A percentile compares a stretch with the other conserved stretches of the same genome.
These are phyloP conservation scores for Saturnispora saitoi DNA, from an alignment of 805 yeast genomes.

Conservation along the genomic window DNA sequence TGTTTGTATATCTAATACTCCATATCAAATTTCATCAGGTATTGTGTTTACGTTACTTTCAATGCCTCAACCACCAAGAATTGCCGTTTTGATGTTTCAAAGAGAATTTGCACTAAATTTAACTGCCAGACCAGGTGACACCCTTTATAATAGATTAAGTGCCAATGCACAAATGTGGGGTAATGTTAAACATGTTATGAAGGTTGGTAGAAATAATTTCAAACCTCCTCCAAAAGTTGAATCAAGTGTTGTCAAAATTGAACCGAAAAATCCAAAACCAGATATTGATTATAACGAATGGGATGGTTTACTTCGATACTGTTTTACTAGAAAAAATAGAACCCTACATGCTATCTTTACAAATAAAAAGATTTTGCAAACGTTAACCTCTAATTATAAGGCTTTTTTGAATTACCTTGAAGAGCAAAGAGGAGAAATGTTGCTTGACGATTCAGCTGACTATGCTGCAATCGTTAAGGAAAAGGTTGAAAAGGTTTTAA, in stretches of 20 bases:
- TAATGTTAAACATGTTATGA: slow-evolving; percentile 96
- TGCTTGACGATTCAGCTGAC: slow-evolving; percentile 35
- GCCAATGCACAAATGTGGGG: slow-evolving; percentile 99
- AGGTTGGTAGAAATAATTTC: slow-evolving; percentile 93
- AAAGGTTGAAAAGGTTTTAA: slow-evolving; percentile 65
- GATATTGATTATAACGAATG: slow-evolving; percentile 88
- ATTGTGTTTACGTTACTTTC: slow-evolving; percentile 85
- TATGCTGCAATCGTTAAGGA: slow-evolving; percentile 46
- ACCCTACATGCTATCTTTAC: slow-evolving; percentile 91
- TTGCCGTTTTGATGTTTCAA: slow-evolving; percentile 94
- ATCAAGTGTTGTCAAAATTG: slow-evolving; percentile 90
- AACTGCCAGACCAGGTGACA: slow-evolving; percentile 94
- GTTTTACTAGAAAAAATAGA: slow-evolving; percentile 88
- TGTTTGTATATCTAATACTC: slow-evolving; percentile 93
- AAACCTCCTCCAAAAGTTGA: slow-evolving; percentile 99
- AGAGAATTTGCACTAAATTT: slow-evolving; percentile 92
- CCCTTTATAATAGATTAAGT: slow-evolving; percentile 82
- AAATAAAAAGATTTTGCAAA: slow-evolving; percentile 66
- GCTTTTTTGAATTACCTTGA: slow-evolving; percentile 49
- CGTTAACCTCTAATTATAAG: slow-evolving; percentile 81
- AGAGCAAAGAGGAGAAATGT: slow-evolving; percentile 41
- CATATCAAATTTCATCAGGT: slow-evolving; percentile 96
- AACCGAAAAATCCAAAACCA: slow-evolving; percentile 90
- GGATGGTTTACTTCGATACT: slow-evolving; percentile 91
- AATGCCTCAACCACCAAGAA: slow-evolving; percentile 91